A percentile compares a stretch with the other conserved stretches of the same genome.
phyloP scores from a whole-genome alignment of 805 yeast genomes.

The Kuraishia capsulata region DNA sequence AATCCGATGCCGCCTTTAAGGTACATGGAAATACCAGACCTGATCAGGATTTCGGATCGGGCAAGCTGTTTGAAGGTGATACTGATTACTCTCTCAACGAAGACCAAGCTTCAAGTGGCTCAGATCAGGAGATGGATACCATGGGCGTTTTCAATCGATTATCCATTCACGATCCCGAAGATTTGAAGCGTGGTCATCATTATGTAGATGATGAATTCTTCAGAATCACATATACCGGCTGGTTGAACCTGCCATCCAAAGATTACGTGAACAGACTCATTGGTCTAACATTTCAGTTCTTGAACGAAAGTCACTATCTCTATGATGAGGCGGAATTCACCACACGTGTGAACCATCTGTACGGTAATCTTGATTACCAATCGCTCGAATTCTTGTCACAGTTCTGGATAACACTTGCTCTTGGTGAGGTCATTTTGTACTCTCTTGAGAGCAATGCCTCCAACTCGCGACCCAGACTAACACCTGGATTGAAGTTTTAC shows the following conservation, averaged over 20 bases:
- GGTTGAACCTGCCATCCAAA: conserved; percentile 12
- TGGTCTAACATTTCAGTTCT: conserved; percentile 9
- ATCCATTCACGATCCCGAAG: background rate
- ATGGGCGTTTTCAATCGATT: background rate
- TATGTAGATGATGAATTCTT: conserved; percentile 7
- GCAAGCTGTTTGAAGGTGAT: conserved; percentile 3
- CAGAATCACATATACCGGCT: conserved; percentile 7
- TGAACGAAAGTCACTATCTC: conserved; percentile 14
- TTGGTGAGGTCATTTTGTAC: conserved; percentile 12
- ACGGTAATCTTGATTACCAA: conserved; percentile 10
- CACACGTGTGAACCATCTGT: conserved; percentile 10
- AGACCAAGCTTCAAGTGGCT: background rate
- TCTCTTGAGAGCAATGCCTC: conserved; percentile 6
- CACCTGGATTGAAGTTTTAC: conserved; percentile 22
- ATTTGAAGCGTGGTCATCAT: background rate
- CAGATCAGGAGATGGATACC: no score
- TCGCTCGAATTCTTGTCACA: conserved; percentile 9
- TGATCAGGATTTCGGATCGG: no score
- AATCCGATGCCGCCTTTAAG: no score
- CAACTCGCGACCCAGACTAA: conserved; percentile 9
- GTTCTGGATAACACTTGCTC: conserved; percentile 8
- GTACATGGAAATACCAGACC: no score
- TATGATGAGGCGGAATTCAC: conserved; percentile 13
- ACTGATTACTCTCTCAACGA: background rate
- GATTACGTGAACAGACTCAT: conserved; percentile 10